Evolutionary conservation across 805 yeast genomes (phyloP).

Genomic region (Candida xyloterini): DNA sequence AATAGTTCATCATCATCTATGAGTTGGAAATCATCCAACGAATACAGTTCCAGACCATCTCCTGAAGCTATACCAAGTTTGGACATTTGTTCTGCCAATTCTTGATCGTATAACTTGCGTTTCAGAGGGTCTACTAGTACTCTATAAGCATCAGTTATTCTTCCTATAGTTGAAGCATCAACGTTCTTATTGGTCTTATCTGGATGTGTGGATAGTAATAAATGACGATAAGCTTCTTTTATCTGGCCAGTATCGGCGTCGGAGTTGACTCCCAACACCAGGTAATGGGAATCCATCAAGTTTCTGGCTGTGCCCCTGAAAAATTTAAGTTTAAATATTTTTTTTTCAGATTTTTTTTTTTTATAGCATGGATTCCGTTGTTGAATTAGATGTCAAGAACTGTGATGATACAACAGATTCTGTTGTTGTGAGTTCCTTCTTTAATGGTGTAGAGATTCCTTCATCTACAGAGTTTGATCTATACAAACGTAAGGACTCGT

Average conservation of each 20-base stretch:
- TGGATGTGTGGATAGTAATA: slow-evolving; percentile 69
- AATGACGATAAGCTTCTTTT: slow-evolving; percentile 59
- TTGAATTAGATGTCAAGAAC: slow-evolving; percentile 23
- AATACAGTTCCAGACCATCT: slow-evolving; percentile 66
- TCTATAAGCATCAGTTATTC: slow-evolving; percentile 64
- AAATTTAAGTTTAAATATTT: slow-evolving; percentile 6
- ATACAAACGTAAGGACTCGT: slow-evolving; percentile 48
- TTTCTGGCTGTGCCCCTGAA: slow-evolving; percentile 12
- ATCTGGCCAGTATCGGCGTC: slow-evolving; percentile 41
- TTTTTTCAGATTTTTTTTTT: slow-evolving; percentile 2
- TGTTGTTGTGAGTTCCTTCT: slow-evolving; percentile 64
- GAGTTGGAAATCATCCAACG: slow-evolving; percentile 55
- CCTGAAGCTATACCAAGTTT: slow-evolving; percentile 46
- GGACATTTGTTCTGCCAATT: slow-evolving; percentile 35
- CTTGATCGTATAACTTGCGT: slow-evolving; percentile 52
- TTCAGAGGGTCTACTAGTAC: slow-evolving; percentile 41
- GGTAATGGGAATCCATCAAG: slow-evolving; percentile 42
- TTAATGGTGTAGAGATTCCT: slow-evolving; percentile 72
- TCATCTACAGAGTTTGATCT: slow-evolving; percentile 57
- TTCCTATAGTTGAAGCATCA: slow-evolving; percentile 25
- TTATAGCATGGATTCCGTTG: slow-evolving; percentile 31
- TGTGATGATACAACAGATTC: slow-evolving; percentile 44
- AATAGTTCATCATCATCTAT: slow-evolving; percentile 13
- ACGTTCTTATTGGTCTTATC: slow-evolving; percentile 47
- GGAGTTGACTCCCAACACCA: slow-evolving; percentile 50